phyloP scores from a whole-genome alignment of 179 eudicot species.

The Heliamphora pulchella region DNA sequence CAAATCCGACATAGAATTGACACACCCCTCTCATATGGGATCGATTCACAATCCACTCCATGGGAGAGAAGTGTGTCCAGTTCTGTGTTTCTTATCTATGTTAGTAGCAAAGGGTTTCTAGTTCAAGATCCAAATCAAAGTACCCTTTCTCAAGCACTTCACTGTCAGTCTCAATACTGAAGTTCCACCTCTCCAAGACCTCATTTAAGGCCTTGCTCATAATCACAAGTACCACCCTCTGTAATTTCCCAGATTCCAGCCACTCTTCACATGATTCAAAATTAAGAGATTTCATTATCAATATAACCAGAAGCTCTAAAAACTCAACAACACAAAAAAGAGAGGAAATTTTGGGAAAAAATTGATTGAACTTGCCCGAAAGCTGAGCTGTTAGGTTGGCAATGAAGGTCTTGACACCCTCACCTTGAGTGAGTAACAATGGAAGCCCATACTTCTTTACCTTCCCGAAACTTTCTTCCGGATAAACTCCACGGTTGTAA shows the following conservation, averaged over 20 bases:
- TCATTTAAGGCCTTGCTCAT: constrained; percentile 77
- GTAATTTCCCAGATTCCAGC: constrained; percentile 92
- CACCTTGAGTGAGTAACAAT: constrained; percentile 83
- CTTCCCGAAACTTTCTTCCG: constrained; percentile 80
- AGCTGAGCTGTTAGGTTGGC: constrained; percentile 75
- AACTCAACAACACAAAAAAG: too few relatives aligned
- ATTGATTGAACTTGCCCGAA: constrained; percentile 35
- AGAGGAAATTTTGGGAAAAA: too few relatives aligned
- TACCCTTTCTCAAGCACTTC: constrained; percentile 92
- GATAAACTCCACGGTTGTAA: constrained; percentile 84
- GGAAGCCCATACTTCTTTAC: constrained; percentile 95
- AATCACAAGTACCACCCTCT: constrained; percentile 82
- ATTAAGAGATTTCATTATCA: not conserved
- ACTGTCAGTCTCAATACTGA: constrained; percentile 84
- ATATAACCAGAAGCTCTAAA: not conserved
- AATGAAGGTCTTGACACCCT: constrained; percentile 79
- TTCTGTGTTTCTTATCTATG: too few relatives aligned
- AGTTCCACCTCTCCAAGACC: constrained; percentile 96
- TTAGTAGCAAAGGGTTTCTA: too few relatives aligned
- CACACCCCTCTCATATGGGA: too few relatives aligned
- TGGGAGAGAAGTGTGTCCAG: too few relatives aligned
- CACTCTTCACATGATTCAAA: constrained; percentile 45
- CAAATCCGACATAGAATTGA: too few relatives aligned
- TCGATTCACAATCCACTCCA: too few relatives aligned
- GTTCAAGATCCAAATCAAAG: not conserved